phyloP scores from a whole-genome alignment of 2,329 filamentous ascomycete species.

The Colletotrichum sublineola region DNA sequence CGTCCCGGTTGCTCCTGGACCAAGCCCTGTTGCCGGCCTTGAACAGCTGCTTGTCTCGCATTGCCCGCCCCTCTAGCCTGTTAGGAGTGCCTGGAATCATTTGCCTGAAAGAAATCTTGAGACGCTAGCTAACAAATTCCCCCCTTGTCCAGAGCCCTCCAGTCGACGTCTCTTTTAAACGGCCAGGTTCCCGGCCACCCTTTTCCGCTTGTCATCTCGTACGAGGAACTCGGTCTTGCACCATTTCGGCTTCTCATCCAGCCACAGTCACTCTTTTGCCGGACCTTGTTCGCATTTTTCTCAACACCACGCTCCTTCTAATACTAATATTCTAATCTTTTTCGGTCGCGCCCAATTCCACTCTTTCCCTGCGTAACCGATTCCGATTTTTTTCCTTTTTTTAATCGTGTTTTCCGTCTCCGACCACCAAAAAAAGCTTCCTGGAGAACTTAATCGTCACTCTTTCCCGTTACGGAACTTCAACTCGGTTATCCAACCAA shows the following conservation, averaged over 20 bases:
- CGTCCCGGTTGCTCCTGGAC: constrained; percentile 46
- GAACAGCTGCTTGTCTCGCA: constrained; percentile 35
- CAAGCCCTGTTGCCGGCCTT: constrained; percentile 37
- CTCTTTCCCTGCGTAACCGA: constrained; percentile 38
- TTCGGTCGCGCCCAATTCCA: constrained; percentile 40
- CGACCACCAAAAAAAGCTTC: constrained; percentile 42
- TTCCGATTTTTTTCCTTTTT: constrained; percentile 20
- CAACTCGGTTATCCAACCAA: constrained; percentile 42
- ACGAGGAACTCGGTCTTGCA: constrained; percentile 51
- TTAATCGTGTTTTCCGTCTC: constrained; percentile 31
- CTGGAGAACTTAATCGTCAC: constrained; percentile 50
- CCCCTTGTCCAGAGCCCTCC: constrained; percentile 56
- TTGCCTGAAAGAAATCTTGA: constrained; percentile 26
- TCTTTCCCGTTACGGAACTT: constrained; percentile 59
- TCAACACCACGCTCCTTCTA: constrained; percentile 44
- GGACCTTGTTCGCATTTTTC: constrained; percentile 45
- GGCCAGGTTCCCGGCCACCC: constrained; percentile 61
- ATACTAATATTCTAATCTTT: constrained; percentile 46
- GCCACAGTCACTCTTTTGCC: constrained; percentile 70
- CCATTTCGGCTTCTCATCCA: constrained; percentile 62
- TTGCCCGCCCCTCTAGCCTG: constrained; percentile 30
- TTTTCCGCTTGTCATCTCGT: constrained; percentile 48
- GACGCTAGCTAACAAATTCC: constrained; percentile 53
- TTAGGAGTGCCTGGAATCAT: constrained; percentile 42
- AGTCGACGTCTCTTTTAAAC: constrained; percentile 63